Evolutionary conservation across 768 basidiomycete species (phyloP), one percentile per base, ranked within the genome.

Genomic region (Pisolithus microcarpus): DNA sequence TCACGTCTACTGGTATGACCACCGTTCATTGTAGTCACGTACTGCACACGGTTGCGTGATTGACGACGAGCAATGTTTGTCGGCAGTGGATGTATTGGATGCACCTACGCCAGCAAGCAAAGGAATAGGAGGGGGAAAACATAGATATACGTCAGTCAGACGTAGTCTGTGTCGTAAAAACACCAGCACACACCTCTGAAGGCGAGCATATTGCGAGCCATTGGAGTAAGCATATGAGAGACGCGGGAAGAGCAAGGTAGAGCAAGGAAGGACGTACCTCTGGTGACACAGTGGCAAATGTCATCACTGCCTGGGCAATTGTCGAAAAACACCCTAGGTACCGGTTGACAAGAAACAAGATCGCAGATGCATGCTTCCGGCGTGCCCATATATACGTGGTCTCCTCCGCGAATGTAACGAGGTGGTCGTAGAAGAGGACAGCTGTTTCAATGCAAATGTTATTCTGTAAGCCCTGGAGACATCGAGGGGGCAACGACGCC

Each of bases 311-410:
- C n/a, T 69, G 64, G 7, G 54, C 57, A 13, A 72, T 57, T 44
- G 70, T 71, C 28, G 70, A 73, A 39, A 75, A 60, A 45, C 76
- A 66, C 2, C 74, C 67, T 28, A 75, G 54, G 50, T 81, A 81
- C 5, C 79, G 74, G 53, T 78, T 77, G 31, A 75, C 43, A 45
- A 76, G 72, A 60, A 80, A 80, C 57, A 72, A 67, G 30, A 69
- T 67, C 2, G 74, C 65, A 48, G 74, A 72, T 8, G 55, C 46
- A 1, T 62, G 65, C 48, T 70, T 71, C 1, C 69, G 70, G 42
- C 68, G 65, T 48, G 62, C 61, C 79, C 79, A 81, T 5, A 81
- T 57, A 46, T 70, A 68, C 15, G 64, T 57, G 36, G 76, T 58
- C 56, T 80, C 78, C 18, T 59, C 58, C n/a, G 56, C 52, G 21